Percentiles rank a stretch among this genome's conserved stretches.
These are phyloP conservation scores for Puya raimondii DNA, from an alignment of 176 grass and related monocot species.

Conservation along the genomic window DNA sequence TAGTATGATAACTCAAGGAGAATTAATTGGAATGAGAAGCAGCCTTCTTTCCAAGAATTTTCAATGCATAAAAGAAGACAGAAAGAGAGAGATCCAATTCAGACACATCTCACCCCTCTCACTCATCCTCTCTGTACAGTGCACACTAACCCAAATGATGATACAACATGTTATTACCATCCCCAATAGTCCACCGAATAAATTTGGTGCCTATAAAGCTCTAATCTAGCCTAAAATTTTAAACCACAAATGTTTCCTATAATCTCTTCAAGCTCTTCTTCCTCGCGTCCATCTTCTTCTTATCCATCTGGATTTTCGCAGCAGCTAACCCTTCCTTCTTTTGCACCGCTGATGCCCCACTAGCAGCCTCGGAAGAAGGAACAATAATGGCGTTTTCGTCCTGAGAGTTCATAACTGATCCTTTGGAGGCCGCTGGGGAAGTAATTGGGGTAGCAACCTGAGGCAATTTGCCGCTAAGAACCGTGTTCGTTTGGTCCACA, in stretches of 20 bases:
- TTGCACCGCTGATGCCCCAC: constrained; percentile 28
- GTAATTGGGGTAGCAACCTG: constrained; percentile 21
- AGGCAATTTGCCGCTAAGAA: constrained; percentile 29
- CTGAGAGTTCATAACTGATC: constrained; percentile 25
- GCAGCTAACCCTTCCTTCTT: constrained; percentile 36
- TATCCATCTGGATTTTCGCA: constrained; percentile 41
- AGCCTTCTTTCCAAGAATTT: background rate
- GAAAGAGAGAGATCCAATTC: background rate
- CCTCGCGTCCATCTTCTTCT: constrained; percentile 83
- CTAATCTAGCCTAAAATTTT: constrained; percentile 14
- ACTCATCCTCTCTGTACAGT: background rate
- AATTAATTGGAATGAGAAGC: background rate
- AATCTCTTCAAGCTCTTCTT: constrained; percentile 97
- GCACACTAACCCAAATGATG: constrained; percentile 4
- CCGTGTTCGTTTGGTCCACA: constrained; percentile 39
- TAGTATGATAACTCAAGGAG: background rate
- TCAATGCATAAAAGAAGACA: background rate
- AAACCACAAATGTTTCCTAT: constrained; percentile 8
- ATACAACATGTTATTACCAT: constrained; percentile 20
- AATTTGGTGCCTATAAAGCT: constrained; percentile 3
- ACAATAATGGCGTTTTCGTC: constrained; percentile 46
- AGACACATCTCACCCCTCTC: background rate
- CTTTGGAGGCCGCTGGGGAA: constrained; percentile 35
- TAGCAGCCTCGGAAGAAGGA: constrained; percentile 8
- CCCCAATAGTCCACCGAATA: constrained; percentile 9